Conservation (phyloP, 2,329 filamentous ascomycete genomes). For the Triangularia setosa region DNA sequence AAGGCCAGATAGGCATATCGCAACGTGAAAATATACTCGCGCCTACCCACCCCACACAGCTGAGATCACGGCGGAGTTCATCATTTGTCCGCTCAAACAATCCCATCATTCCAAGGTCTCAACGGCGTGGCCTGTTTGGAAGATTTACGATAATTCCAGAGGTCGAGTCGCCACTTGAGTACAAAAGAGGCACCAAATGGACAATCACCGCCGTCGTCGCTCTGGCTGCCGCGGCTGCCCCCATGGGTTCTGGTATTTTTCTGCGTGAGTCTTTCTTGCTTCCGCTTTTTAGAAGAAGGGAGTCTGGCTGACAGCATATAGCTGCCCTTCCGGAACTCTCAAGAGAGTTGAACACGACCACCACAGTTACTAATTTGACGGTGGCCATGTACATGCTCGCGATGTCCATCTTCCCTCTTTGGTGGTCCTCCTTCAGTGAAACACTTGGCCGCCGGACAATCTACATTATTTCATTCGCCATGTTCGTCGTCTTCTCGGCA, state of each 20-base stretch:
- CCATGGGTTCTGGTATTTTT: constrained; percentile 80
- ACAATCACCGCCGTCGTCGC: constrained; percentile 74
- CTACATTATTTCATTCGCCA: constrained; percentile 68
- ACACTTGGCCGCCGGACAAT: constrained; percentile 69
- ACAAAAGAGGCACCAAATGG: constrained; percentile 75
- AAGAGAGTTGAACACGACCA: constrained; percentile 55
- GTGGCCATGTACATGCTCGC: constrained; percentile 77
- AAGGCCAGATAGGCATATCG: not conserved
- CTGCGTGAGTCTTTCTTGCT: constrained; percentile 56
- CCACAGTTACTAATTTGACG: constrained; percentile 69
- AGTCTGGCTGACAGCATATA: constrained; percentile 31
- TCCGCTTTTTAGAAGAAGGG: not conserved
- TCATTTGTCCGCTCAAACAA: not conserved
- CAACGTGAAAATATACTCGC: not conserved
- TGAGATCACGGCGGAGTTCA: not conserved
- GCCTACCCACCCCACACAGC: not conserved
- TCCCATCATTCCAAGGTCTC: constrained; percentile 40
- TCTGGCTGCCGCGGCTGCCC: constrained; percentile 70
- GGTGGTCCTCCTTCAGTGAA: constrained; percentile 84
- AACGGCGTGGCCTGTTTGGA: constrained; percentile 68
- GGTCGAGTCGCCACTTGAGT: constrained; percentile 71
- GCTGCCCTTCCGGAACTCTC: constrained; percentile 66
- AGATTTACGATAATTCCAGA: constrained; percentile 71
- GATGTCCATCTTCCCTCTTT: constrained; percentile 80
- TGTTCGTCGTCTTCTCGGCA: constrained; percentile 69